phyloP scores from a whole-genome alignment of 108 stramenopile species.

The Stephanodiscus minutulus region DNA sequence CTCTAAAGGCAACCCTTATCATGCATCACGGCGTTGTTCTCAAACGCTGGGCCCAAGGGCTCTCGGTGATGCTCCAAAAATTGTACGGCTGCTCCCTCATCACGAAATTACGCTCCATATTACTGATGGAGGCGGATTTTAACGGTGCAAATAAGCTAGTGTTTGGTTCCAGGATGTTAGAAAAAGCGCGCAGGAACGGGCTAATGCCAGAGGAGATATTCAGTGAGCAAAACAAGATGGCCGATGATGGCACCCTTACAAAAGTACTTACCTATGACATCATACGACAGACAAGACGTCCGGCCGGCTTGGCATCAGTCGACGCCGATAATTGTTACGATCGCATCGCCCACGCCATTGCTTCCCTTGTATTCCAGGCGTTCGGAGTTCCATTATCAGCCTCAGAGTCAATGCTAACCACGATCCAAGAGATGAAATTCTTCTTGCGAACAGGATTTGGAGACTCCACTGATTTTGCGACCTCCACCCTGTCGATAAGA shows the following conservation, averaged over 20 bases:
- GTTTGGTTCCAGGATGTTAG: not conserved
- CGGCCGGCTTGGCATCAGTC: too few species aligned
- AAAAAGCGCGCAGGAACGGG: not conserved
- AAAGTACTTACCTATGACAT: too few species aligned
- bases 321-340: too few species aligned
- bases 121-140: not conserved
- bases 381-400: too few species aligned
- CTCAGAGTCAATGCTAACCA: too few species aligned
- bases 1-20: not conserved
- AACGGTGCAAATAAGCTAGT: not conserved
- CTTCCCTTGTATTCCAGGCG: too few species aligned
- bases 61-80: not conserved
- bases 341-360: too few species aligned
- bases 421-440: too few species aligned
- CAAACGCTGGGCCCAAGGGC: not conserved
- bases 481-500: not conserved
- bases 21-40: not conserved
- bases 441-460: too few species aligned
- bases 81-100: not conserved
- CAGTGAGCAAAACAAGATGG: too few species aligned
- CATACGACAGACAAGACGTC: too few species aligned
- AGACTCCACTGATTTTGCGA: constrained; percentile 1
- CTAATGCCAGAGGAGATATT: not conserved
- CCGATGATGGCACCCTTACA: too few species aligned
- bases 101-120: not conserved